phyloP scores from a whole-genome alignment of 345 rosid genomes.

The Abelmoschus esculentus region DNA sequence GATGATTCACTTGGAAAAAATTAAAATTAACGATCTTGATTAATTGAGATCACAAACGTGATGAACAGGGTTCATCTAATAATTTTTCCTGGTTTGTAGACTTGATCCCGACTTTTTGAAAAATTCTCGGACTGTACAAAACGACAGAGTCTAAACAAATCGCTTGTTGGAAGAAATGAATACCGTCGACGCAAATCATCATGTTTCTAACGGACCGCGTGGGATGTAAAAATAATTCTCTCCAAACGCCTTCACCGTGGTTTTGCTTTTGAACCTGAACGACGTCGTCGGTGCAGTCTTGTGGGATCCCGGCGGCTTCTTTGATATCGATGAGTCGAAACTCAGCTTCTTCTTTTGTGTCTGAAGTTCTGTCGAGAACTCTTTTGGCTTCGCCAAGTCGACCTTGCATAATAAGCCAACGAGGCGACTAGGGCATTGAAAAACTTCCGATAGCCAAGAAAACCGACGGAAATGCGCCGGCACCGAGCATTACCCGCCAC shows the following conservation, averaged over 20 bases:
- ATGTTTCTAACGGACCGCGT: constrained; percentile 64
- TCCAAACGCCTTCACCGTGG: constrained; percentile 68
- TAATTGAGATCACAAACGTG: too few relatives aligned
- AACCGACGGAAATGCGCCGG: constrained; percentile 62
- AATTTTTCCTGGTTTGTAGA: constrained; percentile 20
- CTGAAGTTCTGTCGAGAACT: constrained; percentile 71
- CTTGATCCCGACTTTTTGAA: constrained; percentile 61
- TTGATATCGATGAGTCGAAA: constrained; percentile 68
- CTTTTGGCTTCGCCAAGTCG: constrained; percentile 64
- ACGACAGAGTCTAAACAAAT: constrained; percentile 84
- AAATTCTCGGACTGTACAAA: constrained; percentile 74
- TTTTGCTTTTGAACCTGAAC: constrained; percentile 32
- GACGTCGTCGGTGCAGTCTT: constrained; percentile 60
- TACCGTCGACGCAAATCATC: constrained; percentile 56
- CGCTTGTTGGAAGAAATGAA: constrained; percentile 83
- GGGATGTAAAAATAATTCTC: constrained; percentile 53
- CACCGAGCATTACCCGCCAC: constrained; percentile 88
- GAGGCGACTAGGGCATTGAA: constrained; percentile 90
- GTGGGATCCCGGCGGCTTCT: constrained; percentile 67
- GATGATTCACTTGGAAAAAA: too few relatives aligned
- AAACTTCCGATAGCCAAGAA: constrained; percentile 46
- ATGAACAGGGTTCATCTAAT: too few relatives aligned
- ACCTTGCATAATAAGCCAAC: constrained; percentile 95
- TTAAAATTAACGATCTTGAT: too few relatives aligned
- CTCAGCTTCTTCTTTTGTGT: constrained; percentile 46